A percentile compares a stretch with the other conserved stretches of the same genome.
phyloP scores from a whole-genome alignment of 2,329 filamentous ascomycete genomes.

The Cladophialophora carrionii region DNA sequence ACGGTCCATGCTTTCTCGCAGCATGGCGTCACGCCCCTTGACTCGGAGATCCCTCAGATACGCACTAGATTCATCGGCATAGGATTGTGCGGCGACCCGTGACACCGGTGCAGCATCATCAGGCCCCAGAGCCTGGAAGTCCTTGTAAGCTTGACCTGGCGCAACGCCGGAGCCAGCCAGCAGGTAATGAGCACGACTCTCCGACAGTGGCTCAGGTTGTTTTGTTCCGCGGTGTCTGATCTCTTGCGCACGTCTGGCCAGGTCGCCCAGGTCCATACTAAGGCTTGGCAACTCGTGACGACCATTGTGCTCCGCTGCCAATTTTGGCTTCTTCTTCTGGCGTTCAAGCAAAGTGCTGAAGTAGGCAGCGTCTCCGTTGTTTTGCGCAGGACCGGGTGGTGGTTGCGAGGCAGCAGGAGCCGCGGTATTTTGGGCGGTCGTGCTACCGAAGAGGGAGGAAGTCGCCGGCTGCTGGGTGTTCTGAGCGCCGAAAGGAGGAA shows the following conservation, averaged over 20 bases:
- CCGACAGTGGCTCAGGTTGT: conserved; percentile 46
- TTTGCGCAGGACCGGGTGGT: conserved; percentile 20
- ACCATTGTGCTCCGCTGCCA: conserved; percentile 51
- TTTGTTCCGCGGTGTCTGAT: conserved; percentile 69
- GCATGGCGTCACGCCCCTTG: conserved; percentile 88
- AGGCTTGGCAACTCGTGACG: conserved; percentile 79
- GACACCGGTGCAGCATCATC: conserved; percentile 46
- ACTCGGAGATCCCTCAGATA: conserved; percentile 86
- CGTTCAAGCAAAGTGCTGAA: conserved; percentile 68
- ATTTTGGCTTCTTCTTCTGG: conserved; percentile 68
- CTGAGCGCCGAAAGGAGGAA: conserved; percentile 26
- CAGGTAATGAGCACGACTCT: conserved; percentile 74
- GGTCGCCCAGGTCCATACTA: conserved; percentile 88
- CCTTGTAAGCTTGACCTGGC: conserved; percentile 79
- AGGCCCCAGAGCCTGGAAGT: conserved; percentile 80
- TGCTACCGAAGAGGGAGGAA: conserved; percentile 18
- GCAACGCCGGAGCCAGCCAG: conserved; percentile 92
- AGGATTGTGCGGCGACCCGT: conserved; percentile 20
- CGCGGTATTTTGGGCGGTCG: conserved; percentile 14
- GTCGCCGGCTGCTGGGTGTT: conserved; percentile 22
- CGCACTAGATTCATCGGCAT: conserved; percentile 36
- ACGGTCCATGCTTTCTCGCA: conserved; percentile 84
- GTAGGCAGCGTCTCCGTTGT: conserved; percentile 55
- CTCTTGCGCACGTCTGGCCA: conserved; percentile 73
- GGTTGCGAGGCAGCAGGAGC: conserved; percentile 18